Conservation (phyloP, 371 early-diverging fungal genomes). For the Umbelopsis sp. region DNA sequence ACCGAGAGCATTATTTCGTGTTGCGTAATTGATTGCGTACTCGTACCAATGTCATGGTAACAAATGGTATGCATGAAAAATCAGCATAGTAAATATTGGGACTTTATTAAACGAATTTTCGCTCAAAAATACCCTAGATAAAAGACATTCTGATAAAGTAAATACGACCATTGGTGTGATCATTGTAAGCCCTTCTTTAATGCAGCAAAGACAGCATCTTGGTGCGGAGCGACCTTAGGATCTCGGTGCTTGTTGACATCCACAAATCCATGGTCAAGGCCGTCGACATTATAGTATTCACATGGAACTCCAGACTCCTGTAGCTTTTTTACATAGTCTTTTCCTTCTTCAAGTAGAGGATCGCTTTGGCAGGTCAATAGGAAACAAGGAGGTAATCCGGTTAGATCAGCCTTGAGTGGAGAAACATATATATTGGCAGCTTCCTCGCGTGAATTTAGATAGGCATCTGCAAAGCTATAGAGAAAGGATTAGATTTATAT, state of each 20-base stretch:
- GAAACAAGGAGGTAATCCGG: constrained; percentile 26
- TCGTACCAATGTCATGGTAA: too few relatives aligned
- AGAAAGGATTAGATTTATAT: background rate
- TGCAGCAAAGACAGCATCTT: background rate
- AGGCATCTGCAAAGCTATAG: background rate
- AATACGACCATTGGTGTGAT: background rate
- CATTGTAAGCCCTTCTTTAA: background rate
- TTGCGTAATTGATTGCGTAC: too few relatives aligned
- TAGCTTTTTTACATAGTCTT: constrained; percentile 22
- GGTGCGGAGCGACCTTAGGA: background rate
- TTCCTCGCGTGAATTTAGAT: constrained; percentile 2
- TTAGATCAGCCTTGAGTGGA: constrained; percentile 5
- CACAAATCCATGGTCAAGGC: background rate
- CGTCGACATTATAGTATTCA: background rate
- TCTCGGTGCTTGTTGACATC: background rate
- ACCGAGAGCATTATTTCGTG: too few relatives aligned
- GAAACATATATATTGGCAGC: background rate
- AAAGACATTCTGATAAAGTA: too few relatives aligned
- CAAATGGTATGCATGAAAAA: too few relatives aligned
- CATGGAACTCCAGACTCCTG: constrained; percentile 16
- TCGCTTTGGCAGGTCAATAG: constrained; percentile 31
- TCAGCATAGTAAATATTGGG: too few relatives aligned
- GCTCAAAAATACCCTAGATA: too few relatives aligned
- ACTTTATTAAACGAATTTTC: too few relatives aligned
- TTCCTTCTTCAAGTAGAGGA: constrained; percentile 28